Evolutionary conservation across 2,329 filamentous ascomycete species (phyloP).

Genomic region (Cadophora malorum): DNA sequence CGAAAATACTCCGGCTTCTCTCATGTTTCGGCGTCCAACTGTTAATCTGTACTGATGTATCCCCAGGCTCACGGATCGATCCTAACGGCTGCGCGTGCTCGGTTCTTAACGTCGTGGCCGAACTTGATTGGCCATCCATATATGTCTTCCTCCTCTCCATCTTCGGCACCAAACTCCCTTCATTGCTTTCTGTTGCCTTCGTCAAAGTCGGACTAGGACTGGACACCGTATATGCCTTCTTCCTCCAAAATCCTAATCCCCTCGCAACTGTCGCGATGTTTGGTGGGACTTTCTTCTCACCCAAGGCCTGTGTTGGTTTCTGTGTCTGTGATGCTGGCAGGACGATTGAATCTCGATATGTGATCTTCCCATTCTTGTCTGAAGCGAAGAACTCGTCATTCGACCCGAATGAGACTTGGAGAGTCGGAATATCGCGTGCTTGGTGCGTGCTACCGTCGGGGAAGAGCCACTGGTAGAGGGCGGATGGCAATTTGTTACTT

Average conservation of each 20-base stretch:
- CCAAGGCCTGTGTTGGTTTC: not conserved
- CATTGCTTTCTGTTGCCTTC: no score
- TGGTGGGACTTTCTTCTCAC: conserved; percentile 23
- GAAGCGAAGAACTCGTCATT: conserved; percentile 39
- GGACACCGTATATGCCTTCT: conserved; percentile 30
- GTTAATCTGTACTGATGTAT: no score
- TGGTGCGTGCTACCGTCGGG: conserved; percentile 15
- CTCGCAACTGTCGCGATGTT: conserved; percentile 23
- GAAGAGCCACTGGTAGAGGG: conserved; percentile 33
- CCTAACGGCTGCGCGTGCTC: not conserved
- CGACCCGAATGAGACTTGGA: conserved; percentile 37
- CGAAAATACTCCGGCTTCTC: not conserved
- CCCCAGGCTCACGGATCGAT: not conserved
- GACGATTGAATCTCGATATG: conserved; percentile 28
- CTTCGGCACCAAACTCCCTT: no score
- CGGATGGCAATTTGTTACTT: conserved; percentile 30
- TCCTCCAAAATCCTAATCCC: conserved; percentile 20
- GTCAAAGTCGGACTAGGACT: conserved; percentile 19
- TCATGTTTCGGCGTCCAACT: not conserved
- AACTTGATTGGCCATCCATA: conserved; percentile 11
- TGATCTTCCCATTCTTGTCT: conserved; percentile 33
- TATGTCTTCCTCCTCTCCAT: conserved; percentile 33
- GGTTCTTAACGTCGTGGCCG: conserved; percentile 1
- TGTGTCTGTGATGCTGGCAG: not conserved
- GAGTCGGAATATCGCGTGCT: conserved; percentile 30